Evolutionary conservation across 805 yeast genomes (phyloP), one percentile per base, ranked within the genome.

Genomic region (Jamesozyma spencerorum): DNA sequence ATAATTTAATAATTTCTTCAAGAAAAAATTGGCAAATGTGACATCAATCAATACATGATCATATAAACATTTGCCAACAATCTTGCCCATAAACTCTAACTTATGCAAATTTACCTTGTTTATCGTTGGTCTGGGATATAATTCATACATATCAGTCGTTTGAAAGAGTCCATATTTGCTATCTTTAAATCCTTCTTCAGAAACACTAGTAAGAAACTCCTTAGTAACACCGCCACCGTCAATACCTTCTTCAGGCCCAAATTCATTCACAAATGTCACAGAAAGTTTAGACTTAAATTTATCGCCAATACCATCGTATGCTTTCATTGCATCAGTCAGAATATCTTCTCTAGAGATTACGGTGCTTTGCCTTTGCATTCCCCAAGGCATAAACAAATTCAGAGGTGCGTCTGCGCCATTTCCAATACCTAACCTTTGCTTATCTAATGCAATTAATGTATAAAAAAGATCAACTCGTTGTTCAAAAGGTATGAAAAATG

Each of bases 181-280:
- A 27, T 50, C 52, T 24, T 67, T 63, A 51, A 90, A 85, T 0
- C 84, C 88, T 47, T 82, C 85, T 3, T 64, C 66, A 2, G 81
- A 75, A 0, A 86, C 78, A 38, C 81, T 68, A 2, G 90, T 86
- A 41, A 90, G 63, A 47, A 92, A 78, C 53, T 90, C 98, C 57
- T 90, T 88, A 0, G 97, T 88, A 18, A 90, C 67, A 1, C 98
- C 98, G 11, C 97, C 98, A 6, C 98, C 98, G 59, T 90, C 98
- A 33, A 90, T 81, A 1, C 98, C 98, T 57, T 90, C 97, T 28
- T 67, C 73, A 13, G 64, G 66, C 2, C 88, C 94, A 62, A 79
- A 75, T 41, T 81, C 74, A 51, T 85, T 83, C 29, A 66, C 65
- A 54, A 92, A 87, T 13, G 71, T 70, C 2, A 92, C 86, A 1